Evolutionary conservation across 495 filamentous ascomycete genomes (phyloP).

Genomic region (Pyronema domesticum): DNA sequence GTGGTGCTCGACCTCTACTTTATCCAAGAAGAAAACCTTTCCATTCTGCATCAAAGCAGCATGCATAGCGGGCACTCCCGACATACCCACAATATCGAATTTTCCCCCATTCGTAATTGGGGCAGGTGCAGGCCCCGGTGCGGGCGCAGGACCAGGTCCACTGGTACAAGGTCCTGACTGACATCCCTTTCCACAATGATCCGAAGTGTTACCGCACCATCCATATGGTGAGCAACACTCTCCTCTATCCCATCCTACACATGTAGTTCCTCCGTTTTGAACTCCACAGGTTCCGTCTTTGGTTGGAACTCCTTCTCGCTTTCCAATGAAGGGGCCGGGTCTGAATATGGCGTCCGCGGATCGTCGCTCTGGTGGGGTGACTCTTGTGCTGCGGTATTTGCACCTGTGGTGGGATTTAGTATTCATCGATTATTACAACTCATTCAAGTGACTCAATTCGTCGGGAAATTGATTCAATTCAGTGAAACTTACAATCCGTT

Average conservation of each 20-base stretch:
- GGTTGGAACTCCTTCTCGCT: constrained; percentile 12
- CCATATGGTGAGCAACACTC: constrained; percentile 22
- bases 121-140: constrained; percentile 13
- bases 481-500: background rate
- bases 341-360: background rate
- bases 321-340: background rate
- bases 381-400: background rate
- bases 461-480: background rate
- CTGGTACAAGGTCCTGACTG: constrained; percentile 29
- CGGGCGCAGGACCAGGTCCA: constrained; percentile 8
- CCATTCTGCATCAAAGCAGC: constrained; percentile 44
- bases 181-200: constrained; percentile 32
- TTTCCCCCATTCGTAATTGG: constrained; percentile 26
- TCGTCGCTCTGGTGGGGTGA: background rate
- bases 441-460: background rate
- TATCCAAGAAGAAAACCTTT: constrained; percentile 43
- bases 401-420: background rate
- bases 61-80: constrained; percentile 48
- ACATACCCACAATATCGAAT: constrained; percentile 34
- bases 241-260: constrained; percentile 18
- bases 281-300: constrained; percentile 26
- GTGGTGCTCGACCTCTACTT: constrained; percentile 29
- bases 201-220: constrained; percentile 26
- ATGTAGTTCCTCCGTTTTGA: constrained; percentile 22
- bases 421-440: background rate